Conservation (phyloP, 345 rosid genomes). For the Salix arbutifolia region DNA sequence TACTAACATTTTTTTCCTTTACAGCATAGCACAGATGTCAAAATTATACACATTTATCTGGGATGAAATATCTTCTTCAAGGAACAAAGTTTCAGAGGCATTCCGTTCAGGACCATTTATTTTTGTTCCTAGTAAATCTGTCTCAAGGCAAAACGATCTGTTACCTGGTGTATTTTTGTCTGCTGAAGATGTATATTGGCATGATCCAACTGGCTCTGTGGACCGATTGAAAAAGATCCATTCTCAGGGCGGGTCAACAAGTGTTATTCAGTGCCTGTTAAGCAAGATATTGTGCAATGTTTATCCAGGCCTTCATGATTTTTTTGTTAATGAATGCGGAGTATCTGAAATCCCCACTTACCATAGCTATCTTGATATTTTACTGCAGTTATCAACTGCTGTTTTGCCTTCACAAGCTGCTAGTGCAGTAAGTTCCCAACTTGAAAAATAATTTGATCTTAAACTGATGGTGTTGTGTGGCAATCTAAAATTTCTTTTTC, state of each 20-base stretch:
- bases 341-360: constrained; percentile 67
- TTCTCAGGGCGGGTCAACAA: constrained; percentile 28
- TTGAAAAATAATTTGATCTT: neutral
- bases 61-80: constrained; percentile 56
- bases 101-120: constrained; percentile 50
- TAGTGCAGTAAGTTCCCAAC: constrained; percentile 53
- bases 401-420: constrained; percentile 72
- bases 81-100: constrained; percentile 45
- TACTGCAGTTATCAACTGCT: constrained; percentile 53
- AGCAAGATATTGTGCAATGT: constrained; percentile 56
- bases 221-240: constrained; percentile 45
- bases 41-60: constrained; percentile 67
- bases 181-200: constrained; percentile 70
- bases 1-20: constrained; percentile 15
- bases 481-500: constrained; percentile 17
- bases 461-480: constrained; percentile 8
- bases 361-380: constrained; percentile 51
- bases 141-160: constrained; percentile 42
- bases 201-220: constrained; percentile 65
- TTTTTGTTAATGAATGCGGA: constrained; percentile 73
- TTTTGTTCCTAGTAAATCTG: constrained; percentile 60
- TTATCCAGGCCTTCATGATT: constrained; percentile 79
- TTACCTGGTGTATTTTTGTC: constrained; percentile 60
- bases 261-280: constrained; percentile 26
- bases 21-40: constrained; percentile 75